Conservation (phyloP, 75 land plant species). For the Selaginella tamariscina region DNA sequence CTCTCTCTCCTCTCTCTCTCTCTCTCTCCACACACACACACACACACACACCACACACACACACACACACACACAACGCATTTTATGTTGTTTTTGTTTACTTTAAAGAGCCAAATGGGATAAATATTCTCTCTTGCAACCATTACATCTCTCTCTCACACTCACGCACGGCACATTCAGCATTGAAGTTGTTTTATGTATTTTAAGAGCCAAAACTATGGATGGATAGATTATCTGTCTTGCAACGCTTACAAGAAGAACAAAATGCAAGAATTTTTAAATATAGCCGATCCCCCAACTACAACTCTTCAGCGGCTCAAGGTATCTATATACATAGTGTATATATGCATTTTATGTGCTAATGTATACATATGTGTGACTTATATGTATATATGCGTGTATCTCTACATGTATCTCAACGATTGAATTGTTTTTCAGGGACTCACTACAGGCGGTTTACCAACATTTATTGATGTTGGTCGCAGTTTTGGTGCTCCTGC, state of each 20-base stretch:
- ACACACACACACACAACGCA: no score
- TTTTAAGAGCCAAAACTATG: slow-evolving; percentile 66
- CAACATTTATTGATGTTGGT: slow-evolving; percentile 95
- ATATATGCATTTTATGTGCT: neutral
- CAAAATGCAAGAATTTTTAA: slow-evolving; percentile 68
- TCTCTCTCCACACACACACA: no score
- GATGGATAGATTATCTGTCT: slow-evolving; percentile 77
- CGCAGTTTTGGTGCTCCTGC: slow-evolving; percentile 99
- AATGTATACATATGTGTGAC: neutral
- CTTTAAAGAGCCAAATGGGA: no score
- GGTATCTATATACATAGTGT: slow-evolving; percentile 24
- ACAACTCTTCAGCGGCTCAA: slow-evolving; percentile 93
- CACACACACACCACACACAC: no score
- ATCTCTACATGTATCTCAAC: slow-evolving; percentile 1
- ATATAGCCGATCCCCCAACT: slow-evolving; percentile 98
- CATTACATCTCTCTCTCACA: no score
- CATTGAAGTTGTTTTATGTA: no score
- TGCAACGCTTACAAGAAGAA: slow-evolving; percentile 41
- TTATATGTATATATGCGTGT: neutral
- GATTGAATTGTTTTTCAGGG: slow-evolving; percentile 39
- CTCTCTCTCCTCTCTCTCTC: no score
- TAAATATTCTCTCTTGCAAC: neutral
- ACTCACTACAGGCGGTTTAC: slow-evolving; percentile 90
- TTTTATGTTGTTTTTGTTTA: no score
- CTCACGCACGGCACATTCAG: no score